phyloP scores from a whole-genome alignment of 2,329 filamentous ascomycete species.

The Aspergillus latus region DNA sequence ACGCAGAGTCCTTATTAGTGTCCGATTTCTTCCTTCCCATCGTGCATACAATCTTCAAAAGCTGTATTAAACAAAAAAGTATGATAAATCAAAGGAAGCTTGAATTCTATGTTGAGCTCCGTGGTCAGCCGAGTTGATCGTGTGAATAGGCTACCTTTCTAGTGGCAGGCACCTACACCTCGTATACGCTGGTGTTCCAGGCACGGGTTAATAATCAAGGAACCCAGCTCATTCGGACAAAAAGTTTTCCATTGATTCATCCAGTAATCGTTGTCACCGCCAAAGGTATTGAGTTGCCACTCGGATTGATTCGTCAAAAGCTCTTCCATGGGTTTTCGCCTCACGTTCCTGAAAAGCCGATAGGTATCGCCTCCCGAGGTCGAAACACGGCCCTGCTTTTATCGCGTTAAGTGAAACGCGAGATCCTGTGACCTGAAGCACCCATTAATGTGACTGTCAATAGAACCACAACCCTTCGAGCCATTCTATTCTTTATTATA shows the following conservation, averaged over 20 bases:
- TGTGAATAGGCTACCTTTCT: no score
- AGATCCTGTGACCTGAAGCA: slow-evolving; percentile 23
- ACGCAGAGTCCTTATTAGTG: background rate
- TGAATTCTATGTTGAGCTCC: no score
- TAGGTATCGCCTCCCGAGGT: no score
- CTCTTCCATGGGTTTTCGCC: background rate
- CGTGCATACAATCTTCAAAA: background rate
- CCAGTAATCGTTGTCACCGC: slow-evolving; percentile 3
- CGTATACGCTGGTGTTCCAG: background rate
- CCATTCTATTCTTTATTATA: no score
- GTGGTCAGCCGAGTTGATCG: no score
- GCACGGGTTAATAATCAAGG: slow-evolving; percentile 14
- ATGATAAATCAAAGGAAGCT: no score
- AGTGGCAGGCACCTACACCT: background rate
- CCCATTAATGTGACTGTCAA: no score
- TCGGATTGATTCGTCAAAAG: slow-evolving; percentile 8
- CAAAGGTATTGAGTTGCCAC: slow-evolving; percentile 11
- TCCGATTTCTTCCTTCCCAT: slow-evolving; percentile 3
- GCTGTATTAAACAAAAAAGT: background rate
- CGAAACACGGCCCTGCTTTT: background rate
- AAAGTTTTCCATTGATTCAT: slow-evolving; percentile 14
- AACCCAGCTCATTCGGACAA: slow-evolving; percentile 8
- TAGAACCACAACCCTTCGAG: no score
- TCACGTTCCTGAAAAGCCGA: slow-evolving; percentile 12
- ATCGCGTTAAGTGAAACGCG: slow-evolving; percentile 45